Base-by-base conservation (phyloP, 352 stramenopile species). In the Globisporangium radiosum region DNA sequence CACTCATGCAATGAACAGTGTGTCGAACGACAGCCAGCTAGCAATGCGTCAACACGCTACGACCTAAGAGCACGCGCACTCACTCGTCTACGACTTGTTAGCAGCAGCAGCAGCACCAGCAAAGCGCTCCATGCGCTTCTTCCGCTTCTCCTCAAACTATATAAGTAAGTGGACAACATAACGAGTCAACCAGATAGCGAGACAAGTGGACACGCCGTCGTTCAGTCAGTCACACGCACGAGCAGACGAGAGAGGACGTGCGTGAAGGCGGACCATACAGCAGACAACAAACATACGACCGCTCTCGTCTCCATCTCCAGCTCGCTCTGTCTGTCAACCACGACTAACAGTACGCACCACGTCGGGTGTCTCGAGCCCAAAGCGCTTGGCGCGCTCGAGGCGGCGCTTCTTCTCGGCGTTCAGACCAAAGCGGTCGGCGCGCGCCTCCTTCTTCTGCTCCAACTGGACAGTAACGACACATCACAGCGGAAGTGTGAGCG, bases 381-480 rank as follows among this genome's bases (percentile, higher is more conserved):
- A 95, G 56, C 85, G 83, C 69, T 92, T 89, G 47, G 85, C 85
- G 36, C 85, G 85, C 37, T 95, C 79, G 53, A 95, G 68, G 57
- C 82, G 83, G 52, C 78, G 76, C 59, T 93, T 92, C 53, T 84
- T 71, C 57, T 95, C 83, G 17, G 68, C 83, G 45, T 92, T 95
- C 37, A 95, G 62, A 8, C 85, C 85, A 54, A 95, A 95, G 57
- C 85, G 81, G 50, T 93, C 81, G 4, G 81, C 81, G 8, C 85
- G 83, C 42, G 78, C 81, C 36, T 76, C 65, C 62, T 93, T 93
- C 70, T 93, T 93, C 63, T 85, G 72, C n/a, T 88, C 76, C 62
- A 95, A 59, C 85, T 94, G 52, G 42, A 42, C 38, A 37, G 10
- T 13, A 60, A n/a, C 53, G 7, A 47, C 13, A 68, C 36, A 58